Evolutionary conservation across 2,329 filamentous ascomycete species (phyloP).

Genomic region (Blumeria hordei): DNA sequence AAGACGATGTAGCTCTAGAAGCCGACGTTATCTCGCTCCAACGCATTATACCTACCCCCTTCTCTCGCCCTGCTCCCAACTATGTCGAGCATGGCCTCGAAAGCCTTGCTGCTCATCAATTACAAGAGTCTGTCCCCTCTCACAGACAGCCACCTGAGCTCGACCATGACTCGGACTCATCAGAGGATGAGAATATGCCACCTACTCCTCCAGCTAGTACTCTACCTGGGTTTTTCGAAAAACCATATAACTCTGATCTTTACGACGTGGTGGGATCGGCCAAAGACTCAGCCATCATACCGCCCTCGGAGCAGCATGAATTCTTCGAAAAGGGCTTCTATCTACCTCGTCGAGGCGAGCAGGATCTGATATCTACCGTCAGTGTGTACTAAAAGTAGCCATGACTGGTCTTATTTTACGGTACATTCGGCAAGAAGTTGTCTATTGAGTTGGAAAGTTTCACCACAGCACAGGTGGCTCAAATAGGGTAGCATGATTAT

Average conservation of each 20-base stretch:
- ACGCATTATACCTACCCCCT: conserved; percentile 11
- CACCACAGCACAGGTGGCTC: too few relatives aligned
- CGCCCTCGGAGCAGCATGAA: conserved; percentile 15
- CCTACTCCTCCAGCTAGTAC: conserved; percentile 21
- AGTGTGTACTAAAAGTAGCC: conserved; percentile 20
- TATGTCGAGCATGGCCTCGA: conserved; percentile 38
- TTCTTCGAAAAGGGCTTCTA: conserved; percentile 26
- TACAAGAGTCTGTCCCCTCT: conserved; percentile 40
- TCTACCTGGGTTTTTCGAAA: conserved; percentile 34
- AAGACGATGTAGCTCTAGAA: conserved; percentile 30
- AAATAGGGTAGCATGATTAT: too few relatives aligned
- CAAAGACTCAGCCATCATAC: conserved; percentile 7
- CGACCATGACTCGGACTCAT: conserved; percentile 40
- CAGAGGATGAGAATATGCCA: conserved; percentile 50
- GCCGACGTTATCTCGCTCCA: conserved; percentile 23
- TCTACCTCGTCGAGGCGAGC: conserved; percentile 19
- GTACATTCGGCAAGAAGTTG: too few relatives aligned
- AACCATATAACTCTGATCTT: conserved; percentile 21
- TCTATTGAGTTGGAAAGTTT: too few relatives aligned
- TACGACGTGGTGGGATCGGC: conserved; percentile 8
- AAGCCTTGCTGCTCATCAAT: conserved; percentile 25
- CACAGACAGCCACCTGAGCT: conserved; percentile 45
- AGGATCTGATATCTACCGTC: conserved; percentile 19
- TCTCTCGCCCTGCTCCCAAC: conserved; percentile 6
- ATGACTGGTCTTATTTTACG: too few relatives aligned